phyloP scores from a whole-genome alignment of 805 yeast species.

The Maudiozyma turicensis region DNA sequence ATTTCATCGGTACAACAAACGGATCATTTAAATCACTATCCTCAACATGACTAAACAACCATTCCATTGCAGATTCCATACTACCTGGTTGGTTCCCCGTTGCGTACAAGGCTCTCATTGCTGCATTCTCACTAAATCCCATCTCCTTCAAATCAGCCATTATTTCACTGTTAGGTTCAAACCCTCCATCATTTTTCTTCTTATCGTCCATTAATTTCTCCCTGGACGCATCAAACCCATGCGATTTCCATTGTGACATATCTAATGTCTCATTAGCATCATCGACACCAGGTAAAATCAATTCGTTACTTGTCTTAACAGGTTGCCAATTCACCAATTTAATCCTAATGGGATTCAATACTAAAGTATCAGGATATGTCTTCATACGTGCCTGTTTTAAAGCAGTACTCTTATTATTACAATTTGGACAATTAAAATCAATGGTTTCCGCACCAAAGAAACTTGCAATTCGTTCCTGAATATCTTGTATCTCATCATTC shows the following conservation, averaged over 20 bases:
- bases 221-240: slow-evolving; percentile 27
- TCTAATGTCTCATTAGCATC: slow-evolving; percentile 30
- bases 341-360: slow-evolving; percentile 70
- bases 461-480: slow-evolving; percentile 37
- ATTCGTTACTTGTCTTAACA: slow-evolving; percentile 65
- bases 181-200: slow-evolving; percentile 20
- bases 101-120: slow-evolving; percentile 54
- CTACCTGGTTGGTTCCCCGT: slow-evolving; percentile 48
- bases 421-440: slow-evolving; percentile 54
- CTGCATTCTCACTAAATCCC: slow-evolving; percentile 78
- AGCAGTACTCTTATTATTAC: slow-evolving; percentile 29
- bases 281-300: slow-evolving; percentile 36
- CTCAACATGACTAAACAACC: slow-evolving; percentile 86
- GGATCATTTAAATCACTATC: slow-evolving; percentile 57
- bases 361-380: slow-evolving; percentile 60
- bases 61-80: slow-evolving; percentile 72
- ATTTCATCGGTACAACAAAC: neutral
- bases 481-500: slow-evolving; percentile 33
- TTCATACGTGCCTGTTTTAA: slow-evolving; percentile 19
- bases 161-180: slow-evolving; percentile 47
- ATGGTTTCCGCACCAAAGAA: slow-evolving; percentile 48
- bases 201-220: slow-evolving; percentile 21
- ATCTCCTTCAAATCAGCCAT: slow-evolving; percentile 52
- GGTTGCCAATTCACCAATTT: slow-evolving; percentile 84
- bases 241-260: slow-evolving; percentile 34